These are phyloP conservation scores for Pichia manshurica DNA, from an alignment of 805 yeast species.

Conservation along the genomic window DNA sequence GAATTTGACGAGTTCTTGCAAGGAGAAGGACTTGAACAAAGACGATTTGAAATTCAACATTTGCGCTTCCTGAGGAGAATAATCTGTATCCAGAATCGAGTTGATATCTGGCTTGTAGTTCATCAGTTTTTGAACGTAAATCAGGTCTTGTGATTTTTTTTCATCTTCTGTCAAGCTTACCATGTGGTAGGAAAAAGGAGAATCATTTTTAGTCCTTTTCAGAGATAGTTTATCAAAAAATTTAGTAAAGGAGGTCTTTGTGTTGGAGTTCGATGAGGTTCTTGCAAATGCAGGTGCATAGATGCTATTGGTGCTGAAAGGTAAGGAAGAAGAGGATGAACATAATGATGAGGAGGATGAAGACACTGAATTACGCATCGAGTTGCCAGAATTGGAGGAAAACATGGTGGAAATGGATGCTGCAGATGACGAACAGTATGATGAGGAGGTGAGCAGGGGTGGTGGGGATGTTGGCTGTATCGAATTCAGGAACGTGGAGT, in stretches of 20 bases:
- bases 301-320: neutral
- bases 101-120: constrained; percentile 14
- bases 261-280: neutral
- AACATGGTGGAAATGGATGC: constrained; percentile 4
- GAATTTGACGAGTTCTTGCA: constrained; percentile 28
- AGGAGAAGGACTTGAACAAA: constrained; percentile 19
- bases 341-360: neutral
- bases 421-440: neutral
- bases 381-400: neutral
- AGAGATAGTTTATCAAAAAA: constrained; percentile 8
- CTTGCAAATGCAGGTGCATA: too few relatives aligned
- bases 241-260: constrained; percentile 4
- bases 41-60: constrained; percentile 3
- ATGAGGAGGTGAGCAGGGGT: neutral
- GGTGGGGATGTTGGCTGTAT: constrained; percentile 1
- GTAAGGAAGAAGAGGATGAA: neutral
- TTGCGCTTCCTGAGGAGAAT: constrained; percentile 10
- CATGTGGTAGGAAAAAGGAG: neutral
- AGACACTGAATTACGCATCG: neutral
- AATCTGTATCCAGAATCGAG: constrained; percentile 5
- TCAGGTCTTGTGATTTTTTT: constrained; percentile 5
- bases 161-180: neutral
- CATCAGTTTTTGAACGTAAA: constrained; percentile 8
- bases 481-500: neutral
- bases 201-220: neutral